A percentile compares a stretch with the other conserved stretches of the same genome.
phyloP scores from a whole-genome alignment of 768 basidiomycete genomes.

The Suillus discolor region DNA sequence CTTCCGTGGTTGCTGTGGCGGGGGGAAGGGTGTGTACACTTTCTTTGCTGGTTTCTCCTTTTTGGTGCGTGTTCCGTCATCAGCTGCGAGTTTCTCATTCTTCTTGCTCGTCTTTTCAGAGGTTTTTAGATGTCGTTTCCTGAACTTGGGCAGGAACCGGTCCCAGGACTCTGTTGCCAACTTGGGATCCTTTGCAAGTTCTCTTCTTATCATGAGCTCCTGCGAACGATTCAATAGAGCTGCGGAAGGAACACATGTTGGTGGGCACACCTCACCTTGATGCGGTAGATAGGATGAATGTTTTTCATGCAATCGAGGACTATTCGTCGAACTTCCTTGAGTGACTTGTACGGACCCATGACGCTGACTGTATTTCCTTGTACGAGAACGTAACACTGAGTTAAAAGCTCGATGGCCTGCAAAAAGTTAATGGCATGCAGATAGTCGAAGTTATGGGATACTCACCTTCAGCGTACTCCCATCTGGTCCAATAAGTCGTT shows the following conservation, averaged over 20 bases:
- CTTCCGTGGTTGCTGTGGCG: slow-evolving; percentile 91
- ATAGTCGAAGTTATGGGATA: not conserved
- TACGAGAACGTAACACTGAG: slow-evolving; percentile 95
- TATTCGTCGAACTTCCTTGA: slow-evolving; percentile 96
- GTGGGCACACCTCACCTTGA: slow-evolving; percentile 80
- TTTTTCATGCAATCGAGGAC: slow-evolving; percentile 99
- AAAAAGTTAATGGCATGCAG: slow-evolving; percentile 12
- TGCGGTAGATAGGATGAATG: slow-evolving; percentile 98
- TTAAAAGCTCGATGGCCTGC: slow-evolving; percentile 95
- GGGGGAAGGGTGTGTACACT: slow-evolving; percentile 98
- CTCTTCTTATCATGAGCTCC: slow-evolving; percentile 98
- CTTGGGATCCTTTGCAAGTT: slow-evolving; percentile 97
- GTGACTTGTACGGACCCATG: slow-evolving; percentile 93
- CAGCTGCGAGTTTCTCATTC: slow-evolving; percentile 67
- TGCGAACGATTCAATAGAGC: slow-evolving; percentile 29
- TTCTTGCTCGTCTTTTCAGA: slow-evolving; percentile 93
- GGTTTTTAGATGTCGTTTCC: slow-evolving; percentile 88
- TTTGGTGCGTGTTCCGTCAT: slow-evolving; percentile 58
- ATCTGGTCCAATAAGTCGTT: slow-evolving; percentile 96
- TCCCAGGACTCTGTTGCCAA: slow-evolving; percentile 95
- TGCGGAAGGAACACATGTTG: not conserved
- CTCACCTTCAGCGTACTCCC: slow-evolving; percentile 94
- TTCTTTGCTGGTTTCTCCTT: slow-evolving; percentile 75
- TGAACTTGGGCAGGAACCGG: slow-evolving; percentile 94
- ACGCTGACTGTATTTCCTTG: slow-evolving; percentile 98